Evolutionary conservation across 495 filamentous ascomycete species (phyloP), one percentile per base, ranked within the genome.

Genomic region (Xylaria nigripes): DNA sequence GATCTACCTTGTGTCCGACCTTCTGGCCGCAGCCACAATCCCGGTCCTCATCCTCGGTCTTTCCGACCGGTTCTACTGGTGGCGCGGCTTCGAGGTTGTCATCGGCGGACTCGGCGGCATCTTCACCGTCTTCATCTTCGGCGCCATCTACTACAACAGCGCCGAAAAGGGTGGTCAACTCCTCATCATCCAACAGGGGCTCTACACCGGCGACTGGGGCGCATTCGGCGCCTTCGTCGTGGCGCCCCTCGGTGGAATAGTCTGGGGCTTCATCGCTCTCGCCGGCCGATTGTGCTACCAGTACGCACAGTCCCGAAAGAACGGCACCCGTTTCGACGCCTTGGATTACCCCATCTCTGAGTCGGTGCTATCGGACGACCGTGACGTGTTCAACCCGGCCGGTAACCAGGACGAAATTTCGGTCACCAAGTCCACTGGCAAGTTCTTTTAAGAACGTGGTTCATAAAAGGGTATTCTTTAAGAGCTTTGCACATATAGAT

Each of bases 221-320:
- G 83, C 76, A 6, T 90, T 90, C 61, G 86, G 86, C 46, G 85
- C 85, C n/a, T 90, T 89, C 50, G 75, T 88, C 10, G 86, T 82
- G n/a, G 84, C 84, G 5, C 86, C 86, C 1, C 58, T 88, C 15
- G 86, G 86, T 7, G 84, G 85, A 7, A 50, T 90, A 10, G 68
- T 90, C 30, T 90, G 83, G 81, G 83, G 78, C 15, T 75, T 80
- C 41, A 78, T 72, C 15, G 84, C 82, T 15, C 72, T 84, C 24
- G 72, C 57, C 16, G 54, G 80, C 23, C 75, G 86, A 18, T 59
- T 88, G 6, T 58, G 63, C 0, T 71, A 70, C 18, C 81, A 79
- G 51, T 85, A 68, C 53, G 51, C 73, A 27, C 48, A 62, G n/a
- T 76, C 84, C 9, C 81, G 70, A 61, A 38, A 64, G 12, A 74